phyloP scores from a whole-genome alignment of 208 protist species.

The Leishmania aethiopica region DNA sequence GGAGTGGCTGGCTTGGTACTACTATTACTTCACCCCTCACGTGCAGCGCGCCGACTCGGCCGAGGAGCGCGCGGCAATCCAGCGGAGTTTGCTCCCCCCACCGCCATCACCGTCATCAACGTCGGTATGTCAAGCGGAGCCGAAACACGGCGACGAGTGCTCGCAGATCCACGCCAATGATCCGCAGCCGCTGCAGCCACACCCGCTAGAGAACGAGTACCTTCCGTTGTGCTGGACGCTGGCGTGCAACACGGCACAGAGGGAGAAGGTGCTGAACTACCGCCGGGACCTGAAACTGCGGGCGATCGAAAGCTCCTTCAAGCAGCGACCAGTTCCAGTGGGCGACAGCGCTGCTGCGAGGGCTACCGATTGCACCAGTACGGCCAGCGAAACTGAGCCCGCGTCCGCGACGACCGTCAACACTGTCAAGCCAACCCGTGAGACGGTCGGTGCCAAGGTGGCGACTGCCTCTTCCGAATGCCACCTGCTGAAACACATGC shows the following conservation, averaged over 20 bases:
- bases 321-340: neutral
- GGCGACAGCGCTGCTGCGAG: too few relatives aligned
- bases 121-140: too few relatives aligned
- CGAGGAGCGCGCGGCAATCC: neutral
- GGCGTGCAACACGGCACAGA: neutral
- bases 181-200: neutral
- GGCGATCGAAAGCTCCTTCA: neutral
- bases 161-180: neutral
- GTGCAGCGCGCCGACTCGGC: slow-evolving; percentile 6
- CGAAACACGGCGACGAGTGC: neutral
- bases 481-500: too few relatives aligned
- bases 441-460: neutral
- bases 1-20: slow-evolving; percentile 44
- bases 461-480: neutral
- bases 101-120: neutral
- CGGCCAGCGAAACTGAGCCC: neutral
- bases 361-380: neutral
- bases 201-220: slow-evolving; percentile 20
- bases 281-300: slow-evolving; percentile 15
- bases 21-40: slow-evolving; percentile 16
- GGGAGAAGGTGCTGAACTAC: slow-evolving; percentile 15
- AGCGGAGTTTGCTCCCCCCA: slow-evolving; percentile 4
- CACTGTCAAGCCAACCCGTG: neutral
- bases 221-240: slow-evolving; percentile 11
- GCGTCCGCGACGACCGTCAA: neutral